A percentile compares a stretch with the other conserved stretches of the same genome.
phyloP scores from a whole-genome alignment of 2,329 filamentous ascomycete genomes.

The Sclerotinia spermophila region DNA sequence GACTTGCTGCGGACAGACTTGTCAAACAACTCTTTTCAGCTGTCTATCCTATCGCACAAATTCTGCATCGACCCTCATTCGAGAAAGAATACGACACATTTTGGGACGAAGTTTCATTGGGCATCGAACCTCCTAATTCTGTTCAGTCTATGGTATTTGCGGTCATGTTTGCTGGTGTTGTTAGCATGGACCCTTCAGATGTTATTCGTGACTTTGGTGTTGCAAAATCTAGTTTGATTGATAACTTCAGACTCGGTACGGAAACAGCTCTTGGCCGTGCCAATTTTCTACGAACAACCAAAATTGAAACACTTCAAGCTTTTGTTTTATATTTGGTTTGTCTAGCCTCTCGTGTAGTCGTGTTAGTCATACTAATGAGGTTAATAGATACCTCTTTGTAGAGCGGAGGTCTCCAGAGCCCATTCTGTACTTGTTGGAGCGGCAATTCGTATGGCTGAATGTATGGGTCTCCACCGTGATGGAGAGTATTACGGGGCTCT shows the following conservation, averaged over 20 bases:
- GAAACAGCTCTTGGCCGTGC: slow-evolving; percentile 66
- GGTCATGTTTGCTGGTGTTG: slow-evolving; percentile 63
- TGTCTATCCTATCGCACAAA: slow-evolving; percentile 66
- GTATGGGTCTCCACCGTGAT: slow-evolving; percentile 72
- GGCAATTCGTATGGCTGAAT: slow-evolving; percentile 70
- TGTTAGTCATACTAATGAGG: slow-evolving; percentile 26
- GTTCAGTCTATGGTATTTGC: slow-evolving; percentile 68
- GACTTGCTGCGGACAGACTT: slow-evolving; percentile 55
- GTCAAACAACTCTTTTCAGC: slow-evolving; percentile 64
- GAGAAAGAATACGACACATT: slow-evolving; percentile 56
- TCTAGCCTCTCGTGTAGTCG: slow-evolving; percentile 19
- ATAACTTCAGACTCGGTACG: slow-evolving; percentile 61
- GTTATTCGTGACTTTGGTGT: slow-evolving; percentile 53
- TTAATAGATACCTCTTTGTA: slow-evolving; percentile 63
- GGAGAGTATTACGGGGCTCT: slow-evolving; percentile 59
- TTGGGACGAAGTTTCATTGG: slow-evolving; percentile 57
- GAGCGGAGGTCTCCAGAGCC: slow-evolving; percentile 67
- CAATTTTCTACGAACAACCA: slow-evolving; percentile 67
- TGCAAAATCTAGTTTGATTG: slow-evolving; percentile 54
- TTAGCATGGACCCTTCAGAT: slow-evolving; percentile 58
- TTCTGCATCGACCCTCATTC: slow-evolving; percentile 50
- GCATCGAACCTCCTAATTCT: slow-evolving; percentile 59
- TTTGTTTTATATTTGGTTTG: slow-evolving; percentile 72
- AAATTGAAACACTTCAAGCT: slow-evolving; percentile 70
- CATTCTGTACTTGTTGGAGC: slow-evolving; percentile 71